Conservation (phyloP, 2,329 filamentous ascomycete species). For the Corinectria fuckeliana region DNA sequence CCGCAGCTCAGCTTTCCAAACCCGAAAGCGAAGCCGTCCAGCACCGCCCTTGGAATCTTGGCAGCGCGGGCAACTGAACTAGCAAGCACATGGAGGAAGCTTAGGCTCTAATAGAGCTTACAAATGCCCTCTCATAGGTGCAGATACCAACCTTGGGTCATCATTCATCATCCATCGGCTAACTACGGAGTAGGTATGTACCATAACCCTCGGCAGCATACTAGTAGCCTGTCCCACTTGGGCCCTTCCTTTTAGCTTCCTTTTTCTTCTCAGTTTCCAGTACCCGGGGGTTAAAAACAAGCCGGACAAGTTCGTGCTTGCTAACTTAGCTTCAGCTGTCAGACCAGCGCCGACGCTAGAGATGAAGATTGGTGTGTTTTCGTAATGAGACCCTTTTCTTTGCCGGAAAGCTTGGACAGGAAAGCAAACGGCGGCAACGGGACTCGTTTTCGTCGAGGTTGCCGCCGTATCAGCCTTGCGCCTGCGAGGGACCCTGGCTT, state of each 20-base stretch:
- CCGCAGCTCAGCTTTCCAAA: neutral
- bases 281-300: neutral
- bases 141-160: too few species aligned
- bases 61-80: neutral
- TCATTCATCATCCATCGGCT: neutral
- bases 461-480: slow-evolving; percentile 4
- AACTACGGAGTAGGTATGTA: too few species aligned
- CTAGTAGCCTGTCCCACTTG: neutral
- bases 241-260: neutral
- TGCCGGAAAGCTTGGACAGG: neutral
- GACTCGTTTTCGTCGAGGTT: neutral
- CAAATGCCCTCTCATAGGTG: neutral
- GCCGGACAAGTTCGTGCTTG: neutral
- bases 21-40: neutral
- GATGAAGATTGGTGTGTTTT: slow-evolving; percentile 1
- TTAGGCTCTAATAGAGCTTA: neutral
- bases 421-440: neutral
- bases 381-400: neutral
- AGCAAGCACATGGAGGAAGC: neutral
- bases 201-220: neutral
- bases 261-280: neutral
- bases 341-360: slow-evolving; percentile 19
- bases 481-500: neutral
- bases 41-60: neutral
- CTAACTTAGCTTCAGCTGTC: neutral